Evolutionary conservation across 345 rosid genomes (phyloP).

Genomic region (Lagerstroemia speciosa): DNA sequence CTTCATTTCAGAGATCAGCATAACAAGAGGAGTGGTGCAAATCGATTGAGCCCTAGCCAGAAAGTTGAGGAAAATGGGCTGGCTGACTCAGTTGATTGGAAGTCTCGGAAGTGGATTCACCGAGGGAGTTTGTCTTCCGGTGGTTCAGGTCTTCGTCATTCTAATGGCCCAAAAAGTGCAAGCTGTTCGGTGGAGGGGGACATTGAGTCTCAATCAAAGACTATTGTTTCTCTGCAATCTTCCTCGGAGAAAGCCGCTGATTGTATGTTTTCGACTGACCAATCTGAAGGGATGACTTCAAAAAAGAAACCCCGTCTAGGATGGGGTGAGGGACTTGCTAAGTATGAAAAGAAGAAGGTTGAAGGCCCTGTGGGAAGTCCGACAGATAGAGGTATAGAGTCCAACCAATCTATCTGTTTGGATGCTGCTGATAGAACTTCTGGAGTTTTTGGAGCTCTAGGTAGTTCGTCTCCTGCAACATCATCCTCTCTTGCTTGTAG

Average conservation of each 20-base stretch:
- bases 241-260: conserved; percentile 60
- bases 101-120: conserved; percentile 63
- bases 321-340: conserved; percentile 98
- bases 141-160: conserved; percentile 78
- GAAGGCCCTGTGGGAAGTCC: conserved; percentile 45
- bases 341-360: conserved; percentile 88
- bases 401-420: conserved; percentile 31
- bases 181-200: conserved; percentile 60
- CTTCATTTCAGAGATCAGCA: conserved; percentile 44
- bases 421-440: conserved; percentile 59
- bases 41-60: conserved; percentile 37
- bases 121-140: conserved; percentile 77
- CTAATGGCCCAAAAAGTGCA: conserved; percentile 76
- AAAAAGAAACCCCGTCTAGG: conserved; percentile 89
- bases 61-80: conserved; percentile 47
- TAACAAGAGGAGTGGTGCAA: conserved; percentile 34
- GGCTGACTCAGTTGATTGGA: conserved; percentile 43
- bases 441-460: conserved; percentile 33
- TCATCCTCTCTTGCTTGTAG: conserved; percentile 81
- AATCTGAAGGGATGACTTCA: conserved; percentile 46
- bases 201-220: conserved; percentile 34
- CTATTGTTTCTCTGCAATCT: conserved; percentile 38
- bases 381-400: conserved; percentile 41
- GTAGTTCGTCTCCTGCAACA: conserved; percentile 81
- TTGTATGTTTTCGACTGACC: conserved; percentile 37